These are phyloP conservation scores for Phytophthora litchii DNA, from an alignment of 352 stramenopile species.

Conservation along the genomic window DNA sequence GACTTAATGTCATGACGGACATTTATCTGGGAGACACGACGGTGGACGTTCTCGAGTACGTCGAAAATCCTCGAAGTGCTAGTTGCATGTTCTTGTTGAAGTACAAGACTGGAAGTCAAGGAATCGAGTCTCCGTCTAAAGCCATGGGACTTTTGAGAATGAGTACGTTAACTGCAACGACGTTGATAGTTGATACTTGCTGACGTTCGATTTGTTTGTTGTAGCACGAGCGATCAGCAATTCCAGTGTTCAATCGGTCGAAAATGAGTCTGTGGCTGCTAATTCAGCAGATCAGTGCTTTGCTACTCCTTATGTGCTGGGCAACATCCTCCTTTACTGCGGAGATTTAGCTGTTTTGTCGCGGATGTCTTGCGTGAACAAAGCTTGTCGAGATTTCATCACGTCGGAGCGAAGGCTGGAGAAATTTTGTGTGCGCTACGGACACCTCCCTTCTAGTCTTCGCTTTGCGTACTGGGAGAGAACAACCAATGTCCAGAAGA, in stretches of 20 bases:
- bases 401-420: conserved; percentile 65
- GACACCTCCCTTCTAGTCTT: conserved; percentile 53
- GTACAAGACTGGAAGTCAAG: conserved; percentile 48
- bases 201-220: conserved; percentile 10
- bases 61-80: conserved; percentile 47
- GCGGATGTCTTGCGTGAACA: conserved; percentile 60
- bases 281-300: conserved; percentile 52
- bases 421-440: conserved; percentile 86
- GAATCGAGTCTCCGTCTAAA: conserved; percentile 27
- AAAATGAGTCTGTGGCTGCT: conserved; percentile 15
- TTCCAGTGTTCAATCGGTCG: conserved; percentile 29
- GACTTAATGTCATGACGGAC: conserved; percentile 73
- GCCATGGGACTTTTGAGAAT: conserved; percentile 45
- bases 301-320: conserved; percentile 66
- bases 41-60: conserved; percentile 51
- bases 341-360: conserved; percentile 58
- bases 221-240: conserved; percentile 36
- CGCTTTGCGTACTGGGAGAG: conserved; percentile 86
- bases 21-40: conserved; percentile 64
- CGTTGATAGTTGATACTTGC: background rate
- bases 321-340: conserved; percentile 76
- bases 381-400: conserved; percentile 63
- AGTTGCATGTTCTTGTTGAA: conserved; percentile 64
- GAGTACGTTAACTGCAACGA: conserved; percentile 36
- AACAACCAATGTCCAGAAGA: conserved; percentile 40